Evolutionary conservation across 2,329 filamentous ascomycete genomes (phyloP), one percentile per base, ranked within the genome.

Genomic region (Fusarium pseudocircinatum): DNA sequence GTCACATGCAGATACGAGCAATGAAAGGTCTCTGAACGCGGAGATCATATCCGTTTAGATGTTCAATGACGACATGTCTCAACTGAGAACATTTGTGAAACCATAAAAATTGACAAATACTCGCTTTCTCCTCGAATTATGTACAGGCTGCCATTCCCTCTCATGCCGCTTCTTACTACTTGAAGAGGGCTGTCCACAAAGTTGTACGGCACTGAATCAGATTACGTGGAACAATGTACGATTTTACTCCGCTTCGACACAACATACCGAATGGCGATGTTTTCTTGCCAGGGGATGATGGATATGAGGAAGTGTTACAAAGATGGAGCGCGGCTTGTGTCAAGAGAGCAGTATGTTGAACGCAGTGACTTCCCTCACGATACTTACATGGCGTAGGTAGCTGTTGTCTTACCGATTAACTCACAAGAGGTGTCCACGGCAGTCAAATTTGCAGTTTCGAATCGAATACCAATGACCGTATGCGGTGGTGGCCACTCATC

Each of bases 401-500:
- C 82, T 6, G 81, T 87, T 15, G 77, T 87, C 13, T 77, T 82
- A 42, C 84, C 85, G 2, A 79, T 75, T 5, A 80, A 78, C 0
- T 66, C 81, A 2, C 72, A 79, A 15, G 84, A 87, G 57, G 76
- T 78, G 9, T 70, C 78, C 36, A 24, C 46, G 14, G 72, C 73
- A 0, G 64, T 79, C 34, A 73, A 54, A 24, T 80, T 76, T 26
- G 76, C 78, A n/a, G 54, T 71, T 6, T 58, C 63, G 7, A 69
- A 85, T 46, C 75, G 77, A 2, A 81, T 90, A 37, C 83, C 86
- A 36, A 80, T 90, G 54, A 85, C 85, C 0, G 85, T 90, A 16
- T 84, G 84, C 60, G 85, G 88, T 9, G 88, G 89, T 16, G 87
- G 87, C 0, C 89, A 91, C 78, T 87, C 87, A 0, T 88, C 88